Conservation (phyloP, 202 grass and related monocot genomes). For the Schoenoplectus triqueter region DNA sequence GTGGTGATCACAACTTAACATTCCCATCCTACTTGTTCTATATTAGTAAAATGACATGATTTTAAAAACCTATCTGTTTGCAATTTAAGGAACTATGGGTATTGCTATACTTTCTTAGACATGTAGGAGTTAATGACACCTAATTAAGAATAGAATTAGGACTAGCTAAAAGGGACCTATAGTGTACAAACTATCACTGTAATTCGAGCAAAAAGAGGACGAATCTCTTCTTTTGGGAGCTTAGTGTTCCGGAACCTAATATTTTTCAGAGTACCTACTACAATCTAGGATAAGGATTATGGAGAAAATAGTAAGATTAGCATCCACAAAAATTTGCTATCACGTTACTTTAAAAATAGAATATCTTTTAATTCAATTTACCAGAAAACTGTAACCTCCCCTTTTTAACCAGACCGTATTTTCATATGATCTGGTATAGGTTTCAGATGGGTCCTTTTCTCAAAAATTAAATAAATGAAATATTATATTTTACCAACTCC, state of each 20-base stretch:
- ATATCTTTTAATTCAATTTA: conserved; percentile 3
- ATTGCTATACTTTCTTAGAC: conserved; percentile 13
- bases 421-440: not conserved
- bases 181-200: conserved; percentile 48
- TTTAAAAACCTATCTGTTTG: conserved; percentile 35
- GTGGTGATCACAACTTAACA: conserved; percentile 14
- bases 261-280: conserved; percentile 26
- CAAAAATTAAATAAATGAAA: conserved; percentile 1
- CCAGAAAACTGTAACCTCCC: not conserved
- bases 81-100: conserved; percentile 11
- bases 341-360: not conserved
- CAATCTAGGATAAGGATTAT: not conserved
- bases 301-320: conserved; percentile 10
- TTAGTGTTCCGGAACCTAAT: conserved; percentile 51
- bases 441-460: not conserved
- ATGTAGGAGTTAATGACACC: conserved; percentile 34
- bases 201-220: conserved; percentile 56
- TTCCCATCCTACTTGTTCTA: conserved; percentile 23
- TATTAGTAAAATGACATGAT: conserved; percentile 19
- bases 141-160: conserved; percentile 55
- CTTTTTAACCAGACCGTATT: not conserved
- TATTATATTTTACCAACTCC: not conserved
- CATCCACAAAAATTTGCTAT: not conserved
- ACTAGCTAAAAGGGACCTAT: conserved; percentile 57
- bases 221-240: conserved; percentile 56